Evolutionary conservation across 495 filamentous ascomycete species (phyloP).

Genomic region (Chaetomium cochliodes): DNA sequence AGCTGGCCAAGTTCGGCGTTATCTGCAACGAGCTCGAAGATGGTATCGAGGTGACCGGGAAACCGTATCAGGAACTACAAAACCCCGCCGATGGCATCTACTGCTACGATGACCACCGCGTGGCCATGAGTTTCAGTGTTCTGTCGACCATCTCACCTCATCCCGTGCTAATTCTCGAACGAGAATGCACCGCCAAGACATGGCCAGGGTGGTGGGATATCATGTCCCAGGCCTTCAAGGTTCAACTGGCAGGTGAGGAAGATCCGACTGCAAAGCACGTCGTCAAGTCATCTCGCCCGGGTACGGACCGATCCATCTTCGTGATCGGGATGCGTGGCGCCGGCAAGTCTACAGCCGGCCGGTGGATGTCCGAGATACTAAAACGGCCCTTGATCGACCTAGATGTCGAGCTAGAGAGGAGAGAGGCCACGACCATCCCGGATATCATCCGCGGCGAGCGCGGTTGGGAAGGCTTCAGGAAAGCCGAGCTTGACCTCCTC

Average conservation of each 20-base stretch:
- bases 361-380: slow-evolving; percentile 74
- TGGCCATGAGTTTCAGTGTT: slow-evolving; percentile 98
- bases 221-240: slow-evolving; percentile 70
- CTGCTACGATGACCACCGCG: slow-evolving; percentile 97
- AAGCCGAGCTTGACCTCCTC: slow-evolving; percentile 74
- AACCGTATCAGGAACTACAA: slow-evolving; percentile 57
- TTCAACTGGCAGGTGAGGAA: slow-evolving; percentile 70
- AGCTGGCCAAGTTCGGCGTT: slow-evolving; percentile 95
- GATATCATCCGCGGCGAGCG: slow-evolving; percentile 69
- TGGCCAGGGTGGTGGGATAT: slow-evolving; percentile 99
- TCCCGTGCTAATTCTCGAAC: slow-evolving; percentile 77
- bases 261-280: slow-evolving; percentile 42
- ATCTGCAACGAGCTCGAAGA: slow-evolving; percentile 83
- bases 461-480: slow-evolving; percentile 88
- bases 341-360: slow-evolving; percentile 91
- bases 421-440: slow-evolving; percentile 71
- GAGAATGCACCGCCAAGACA: slow-evolving; percentile 95
- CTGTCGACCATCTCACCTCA: slow-evolving; percentile 71
- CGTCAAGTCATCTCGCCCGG: slow-evolving; percentile 41
- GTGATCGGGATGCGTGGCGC: slow-evolving; percentile 98
- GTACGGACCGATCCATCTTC: slow-evolving; percentile 66
- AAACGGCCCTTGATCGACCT: slow-evolving; percentile 80
- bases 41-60: slow-evolving; percentile 82
- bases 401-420: slow-evolving; percentile 77
- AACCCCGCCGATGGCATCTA: slow-evolving; percentile 67